These are phyloP conservation scores for Picochlorum sp. DNA, from an alignment of 139 green algal species.

Conservation along the genomic window DNA sequence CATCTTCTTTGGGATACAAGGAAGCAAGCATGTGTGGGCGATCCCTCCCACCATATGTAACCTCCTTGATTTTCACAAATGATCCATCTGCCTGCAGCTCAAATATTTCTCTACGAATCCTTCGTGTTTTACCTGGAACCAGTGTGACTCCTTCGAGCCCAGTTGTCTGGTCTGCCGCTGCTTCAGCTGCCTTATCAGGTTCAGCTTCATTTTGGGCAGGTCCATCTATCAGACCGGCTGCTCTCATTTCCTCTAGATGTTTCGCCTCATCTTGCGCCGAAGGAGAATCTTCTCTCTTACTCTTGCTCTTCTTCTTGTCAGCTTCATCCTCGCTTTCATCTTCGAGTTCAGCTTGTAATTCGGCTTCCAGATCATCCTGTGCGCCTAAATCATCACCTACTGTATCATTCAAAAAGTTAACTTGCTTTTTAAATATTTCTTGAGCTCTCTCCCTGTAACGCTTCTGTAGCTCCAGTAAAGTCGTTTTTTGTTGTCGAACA, in stretches of 20 bases:
- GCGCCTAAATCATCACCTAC: slow-evolving; percentile 22
- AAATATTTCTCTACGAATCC: slow-evolving; percentile 27
- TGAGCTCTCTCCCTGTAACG: slow-evolving; percentile 30
- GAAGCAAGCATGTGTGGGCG: slow-evolving; percentile 22
- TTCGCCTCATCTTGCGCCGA: slow-evolving; percentile 19
- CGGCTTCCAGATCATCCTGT: slow-evolving; percentile 28
- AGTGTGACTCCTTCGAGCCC: background rate
- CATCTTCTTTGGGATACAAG: slow-evolving; percentile 27
- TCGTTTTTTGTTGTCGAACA: slow-evolving; percentile 36
- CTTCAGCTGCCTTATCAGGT: background rate
- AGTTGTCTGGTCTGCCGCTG: background rate
- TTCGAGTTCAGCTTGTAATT: slow-evolving; percentile 21
- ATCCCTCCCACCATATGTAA: slow-evolving; percentile 26
- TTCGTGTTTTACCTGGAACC: background rate
- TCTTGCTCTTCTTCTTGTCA: background rate
- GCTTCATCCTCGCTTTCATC: slow-evolving; percentile 9
- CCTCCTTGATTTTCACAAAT: slow-evolving; percentile 21
- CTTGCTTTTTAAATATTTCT: slow-evolving; percentile 49
- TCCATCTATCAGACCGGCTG: slow-evolving; percentile 7
- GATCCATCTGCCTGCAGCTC: background rate
- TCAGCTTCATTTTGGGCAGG: background rate
- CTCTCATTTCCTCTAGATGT: slow-evolving; percentile 27
- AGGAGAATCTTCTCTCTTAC: slow-evolving; percentile 17
- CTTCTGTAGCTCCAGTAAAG: slow-evolving; percentile 35
- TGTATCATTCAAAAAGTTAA: slow-evolving; percentile 37